Base-by-base conservation (phyloP, 371 early-diverging fungal species). In the Aphelidium insulamus region DNA sequence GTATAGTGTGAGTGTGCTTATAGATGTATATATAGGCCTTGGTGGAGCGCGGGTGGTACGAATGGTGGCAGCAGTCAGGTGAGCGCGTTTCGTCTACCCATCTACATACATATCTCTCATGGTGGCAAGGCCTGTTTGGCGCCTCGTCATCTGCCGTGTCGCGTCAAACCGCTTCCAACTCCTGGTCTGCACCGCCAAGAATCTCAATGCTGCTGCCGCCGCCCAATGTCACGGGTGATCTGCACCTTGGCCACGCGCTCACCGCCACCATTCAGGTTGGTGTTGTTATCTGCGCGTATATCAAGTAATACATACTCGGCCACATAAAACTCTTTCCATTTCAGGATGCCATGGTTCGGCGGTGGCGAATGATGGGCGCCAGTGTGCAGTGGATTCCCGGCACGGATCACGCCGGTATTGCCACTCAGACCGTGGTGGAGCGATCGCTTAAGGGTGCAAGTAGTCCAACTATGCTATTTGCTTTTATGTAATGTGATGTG, bases 401-500 rank as follows among this genome's bases (percentile, higher is more conserved):
- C 10, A 78, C 77, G 39, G 97, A 97, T 46, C 97, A 97, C 52
- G 97, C 97, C 12, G 95, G 97, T 30, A 97, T 97, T 41, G 82
- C 88, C 11, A 91, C 91, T 0, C 94, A 97, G 46, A 67, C 79
- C 1, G 87, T 97, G 8, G 90, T 97, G 4, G 90, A 90, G 49
- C 84, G 82, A 52, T 63, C 72, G 42, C 41, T 92, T n/a, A n/a
- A n/a, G n/a, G 31, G 63, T 62, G 63, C 67, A 66, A 32, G 69
- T 77, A 35, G 40, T 50, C 26, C 53, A 49, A 16, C 45, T 49
- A 33, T 1, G 28, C 24, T 4, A 32, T 2, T n/a, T 14, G 11
- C 4, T 14, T 21, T 21, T 3, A 21, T 32, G 22, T 29, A 23
- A 26, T 10, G 26, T 24, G 10, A 21, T n/a, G 18, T 25, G 9